Base-by-base conservation (phyloP, 805 yeast species). In the Scheffersomyces ergatensis region DNA sequence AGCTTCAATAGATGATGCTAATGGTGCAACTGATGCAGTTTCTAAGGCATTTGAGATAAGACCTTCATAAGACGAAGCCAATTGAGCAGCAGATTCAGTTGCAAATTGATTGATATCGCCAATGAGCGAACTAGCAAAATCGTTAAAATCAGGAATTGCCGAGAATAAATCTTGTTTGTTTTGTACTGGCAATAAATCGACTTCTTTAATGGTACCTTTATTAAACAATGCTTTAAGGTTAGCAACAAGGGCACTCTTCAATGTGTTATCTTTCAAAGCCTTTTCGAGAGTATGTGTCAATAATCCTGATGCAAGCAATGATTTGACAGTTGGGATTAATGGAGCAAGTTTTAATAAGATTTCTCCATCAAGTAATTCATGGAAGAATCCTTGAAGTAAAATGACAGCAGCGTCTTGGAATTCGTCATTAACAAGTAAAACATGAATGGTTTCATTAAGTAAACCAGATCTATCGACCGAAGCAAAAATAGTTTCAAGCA, bases 391-490 rank as follows among this genome's bases (percentile, higher is more conserved):
- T 34, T 48, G 45, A 37, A 61, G 35, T 16, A 61, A 48, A n/a
- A 38, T 38, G 7, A 50, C 62, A 15, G 55, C 49, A 21, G 47
- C 50, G 23, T 50, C 48, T 40, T 58, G 59, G 50, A 62, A 62
- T 33, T 48, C 40, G 2, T 51, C 43, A 45, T 58, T 46, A 13
- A 54, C 45, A 19, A 62, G 50, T 37, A 62, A 50, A 9, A 48
- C 42, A 39, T 42, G 38, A 31, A 62, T 36, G 23, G 63, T 56
- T 23, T 50, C 58, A 32, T 47, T 51, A 30, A 62, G 37, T 30
- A 62, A 47, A 6, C 60, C 62, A 6, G 65, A 59, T 44, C 54
- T 46, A 24, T 50, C 59, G 38, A 60, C 53, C 3, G 65, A 47
- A 2, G 48, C 33, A 29, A 62, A 51, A n/a, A 62, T 46, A 7